These are phyloP conservation scores for Sporothrix humicola DNA, from an alignment of 2,329 filamentous ascomycete genomes.

Conservation along the genomic window DNA sequence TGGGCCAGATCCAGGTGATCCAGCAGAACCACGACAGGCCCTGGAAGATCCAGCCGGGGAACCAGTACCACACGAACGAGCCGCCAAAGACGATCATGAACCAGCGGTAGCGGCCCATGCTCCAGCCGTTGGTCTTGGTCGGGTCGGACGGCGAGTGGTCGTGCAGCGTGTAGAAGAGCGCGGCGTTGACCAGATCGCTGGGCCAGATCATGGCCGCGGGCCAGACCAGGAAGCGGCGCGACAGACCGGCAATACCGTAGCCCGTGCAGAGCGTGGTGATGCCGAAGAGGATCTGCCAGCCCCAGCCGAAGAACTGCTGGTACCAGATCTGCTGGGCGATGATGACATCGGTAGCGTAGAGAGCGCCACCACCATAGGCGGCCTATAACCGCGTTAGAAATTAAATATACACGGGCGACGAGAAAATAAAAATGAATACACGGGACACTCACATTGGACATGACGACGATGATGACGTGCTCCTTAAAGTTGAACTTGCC, in stretches of 20 bases:
- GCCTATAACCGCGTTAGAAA: slow-evolving; percentile 50
- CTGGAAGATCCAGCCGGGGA: slow-evolving; percentile 62
- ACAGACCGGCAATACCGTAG: slow-evolving; percentile 66
- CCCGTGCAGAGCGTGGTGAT: slow-evolving; percentile 68
- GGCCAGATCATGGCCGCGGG: slow-evolving; percentile 71
- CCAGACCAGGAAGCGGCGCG: slow-evolving; percentile 63
- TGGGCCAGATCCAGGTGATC: slow-evolving; percentile 55
- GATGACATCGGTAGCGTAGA: slow-evolving; percentile 62
- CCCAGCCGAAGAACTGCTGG: slow-evolving; percentile 59
- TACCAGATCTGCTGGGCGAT: slow-evolving; percentile 60
- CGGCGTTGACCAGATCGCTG: slow-evolving; percentile 63
- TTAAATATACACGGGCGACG: background rate
- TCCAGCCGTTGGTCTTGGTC: slow-evolving; percentile 62
- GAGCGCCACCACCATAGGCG: slow-evolving; percentile 61
- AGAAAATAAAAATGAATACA: too few species aligned
- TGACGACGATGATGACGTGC: slow-evolving; percentile 66
- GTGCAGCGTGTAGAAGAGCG: slow-evolving; percentile 69
- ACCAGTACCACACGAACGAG: slow-evolving; percentile 61
- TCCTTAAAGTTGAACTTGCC: slow-evolving; percentile 68
- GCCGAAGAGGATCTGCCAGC: slow-evolving; percentile 64
- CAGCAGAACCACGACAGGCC: slow-evolving; percentile 52
- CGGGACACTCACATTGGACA: slow-evolving; percentile 62
- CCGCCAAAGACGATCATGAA: slow-evolving; percentile 63
- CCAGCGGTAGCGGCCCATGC: slow-evolving; percentile 65
- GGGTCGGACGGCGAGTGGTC: slow-evolving; percentile 62